A percentile compares a stretch with the other conserved stretches of the same genome.
Evolutionary conservation across 2,329 filamentous ascomycete genomes (phyloP).

Genomic region (Penicillium sp.): DNA sequence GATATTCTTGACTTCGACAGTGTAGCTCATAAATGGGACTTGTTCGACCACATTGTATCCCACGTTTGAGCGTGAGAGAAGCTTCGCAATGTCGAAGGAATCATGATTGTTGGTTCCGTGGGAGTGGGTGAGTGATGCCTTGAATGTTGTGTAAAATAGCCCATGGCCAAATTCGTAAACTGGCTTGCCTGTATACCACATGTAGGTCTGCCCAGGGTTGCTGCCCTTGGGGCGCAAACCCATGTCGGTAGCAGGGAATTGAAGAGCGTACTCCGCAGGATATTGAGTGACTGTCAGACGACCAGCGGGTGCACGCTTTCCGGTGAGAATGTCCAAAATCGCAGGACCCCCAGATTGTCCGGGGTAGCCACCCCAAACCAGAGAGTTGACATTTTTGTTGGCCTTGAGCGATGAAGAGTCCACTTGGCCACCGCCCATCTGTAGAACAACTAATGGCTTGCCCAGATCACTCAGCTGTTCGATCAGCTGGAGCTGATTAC

Average conservation of each 20-base stretch:
- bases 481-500: constrained; percentile 44
- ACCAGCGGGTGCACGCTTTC: constrained; percentile 42
- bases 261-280: constrained; percentile 41
- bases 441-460: constrained; percentile 43
- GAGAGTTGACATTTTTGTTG: constrained; percentile 41
- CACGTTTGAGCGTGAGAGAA: constrained; percentile 31
- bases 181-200: constrained; percentile 43
- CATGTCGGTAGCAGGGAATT: constrained; percentile 44
- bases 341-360: constrained; percentile 46
- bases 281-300: constrained; percentile 43
- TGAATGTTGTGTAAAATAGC: constrained; percentile 46
- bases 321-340: constrained; percentile 43
- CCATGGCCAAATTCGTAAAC: constrained; percentile 47
- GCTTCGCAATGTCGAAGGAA: constrained; percentile 35
- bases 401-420: constrained; percentile 41
- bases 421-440: constrained; percentile 47
- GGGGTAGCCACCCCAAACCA: constrained; percentile 48
- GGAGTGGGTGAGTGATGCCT: constrained; percentile 9
- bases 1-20: constrained; percentile 37
- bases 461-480: constrained; percentile 34
- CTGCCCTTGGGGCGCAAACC: constrained; percentile 37
- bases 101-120: background rate
- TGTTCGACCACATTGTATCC: constrained; percentile 33
- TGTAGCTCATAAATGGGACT: constrained; percentile 39
- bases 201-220: constrained; percentile 47